Base-by-base conservation (phyloP, 2,329 filamentous ascomycete species). In the Didymella segeticola region DNA sequence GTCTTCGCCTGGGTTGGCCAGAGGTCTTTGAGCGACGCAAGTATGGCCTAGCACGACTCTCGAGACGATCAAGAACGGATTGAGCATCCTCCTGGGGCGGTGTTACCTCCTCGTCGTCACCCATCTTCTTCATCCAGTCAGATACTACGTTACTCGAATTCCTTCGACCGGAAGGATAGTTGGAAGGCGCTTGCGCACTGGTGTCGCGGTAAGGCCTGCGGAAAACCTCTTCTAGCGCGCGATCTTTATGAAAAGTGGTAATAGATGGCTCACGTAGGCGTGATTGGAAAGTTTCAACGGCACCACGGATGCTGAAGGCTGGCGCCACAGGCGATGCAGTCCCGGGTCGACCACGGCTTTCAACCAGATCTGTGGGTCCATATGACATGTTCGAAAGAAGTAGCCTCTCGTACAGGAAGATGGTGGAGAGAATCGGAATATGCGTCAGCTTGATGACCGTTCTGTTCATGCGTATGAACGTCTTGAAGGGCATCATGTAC, bases 371-470 rank as follows among this genome's bases (percentile, higher is more conserved):
- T 2, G 88, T 92, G 0, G 90, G 89, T 54, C 93, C 91, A 61
- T 92, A 92, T 56, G 93, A 86, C 2, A 85, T 84, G 1, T 87
- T 82, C 3, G 90, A 87, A 23, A 98, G 80, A 65, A 95, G 84
- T 30, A 89, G 81, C 53, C 87, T 89, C 75, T 98, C 93, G 71
- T 98, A 98, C 17, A 89, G 64, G 68, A 90, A 98, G 50, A 98
- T 96, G 52, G 85, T 82, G 69, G 96, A 92, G 1, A 98, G 77
- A 2, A 98, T 83, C 0, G 93, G 93, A 58, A 95, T 88, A 74
- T 98, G 93, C 0, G 92, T 96, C 34, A 89, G 76, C 70, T 97
- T 97, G 79, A 98, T 97, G 56, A 96, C 86, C 0, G 86, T 89
- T n/a, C 93, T 86, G 71, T 98, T 98, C 58, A 96, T 78, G 69